These are phyloP conservation scores for Ganoderma meredithae DNA, from an alignment of 1,284 basidiomycete species.

Conservation along the genomic window DNA sequence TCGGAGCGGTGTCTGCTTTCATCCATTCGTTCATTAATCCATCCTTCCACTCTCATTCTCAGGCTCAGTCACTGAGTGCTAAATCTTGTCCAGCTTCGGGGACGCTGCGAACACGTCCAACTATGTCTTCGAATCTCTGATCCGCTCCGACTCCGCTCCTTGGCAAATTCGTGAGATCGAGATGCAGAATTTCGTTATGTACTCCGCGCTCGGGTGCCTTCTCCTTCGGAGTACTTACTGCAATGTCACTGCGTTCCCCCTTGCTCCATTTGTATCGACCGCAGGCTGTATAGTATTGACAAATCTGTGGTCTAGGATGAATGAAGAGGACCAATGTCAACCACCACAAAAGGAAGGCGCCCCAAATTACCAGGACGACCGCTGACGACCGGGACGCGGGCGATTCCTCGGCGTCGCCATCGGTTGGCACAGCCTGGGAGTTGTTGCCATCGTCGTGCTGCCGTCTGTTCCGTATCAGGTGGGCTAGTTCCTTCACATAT, in stretches of 20 bases:
- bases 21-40: not conserved
- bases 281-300: not conserved
- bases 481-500: slow-evolving; percentile 15
- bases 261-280: not conserved
- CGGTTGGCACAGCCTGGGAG: slow-evolving; percentile 24
- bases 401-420: slow-evolving; percentile 21
- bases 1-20: not conserved
- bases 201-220: not conserved
- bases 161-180: not conserved
- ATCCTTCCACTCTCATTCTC: not conserved
- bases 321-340: not conserved
- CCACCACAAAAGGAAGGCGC: slow-evolving; percentile 17
- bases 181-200: not conserved
- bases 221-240: not conserved
- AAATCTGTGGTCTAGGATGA: not conserved
- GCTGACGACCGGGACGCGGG: slow-evolving; percentile 24
- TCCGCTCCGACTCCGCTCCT: not conserved
- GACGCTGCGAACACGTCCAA: not conserved
- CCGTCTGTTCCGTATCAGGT: slow-evolving; percentile 27
- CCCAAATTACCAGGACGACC: slow-evolving; percentile 27
- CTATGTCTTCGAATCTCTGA: not conserved
- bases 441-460: slow-evolving; percentile 31
- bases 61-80: not conserved
- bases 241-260: not conserved
- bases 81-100: not conserved